phyloP scores from a whole-genome alignment of 192 early-diverging fungal species.

The Entophlyctis luteolus region DNA sequence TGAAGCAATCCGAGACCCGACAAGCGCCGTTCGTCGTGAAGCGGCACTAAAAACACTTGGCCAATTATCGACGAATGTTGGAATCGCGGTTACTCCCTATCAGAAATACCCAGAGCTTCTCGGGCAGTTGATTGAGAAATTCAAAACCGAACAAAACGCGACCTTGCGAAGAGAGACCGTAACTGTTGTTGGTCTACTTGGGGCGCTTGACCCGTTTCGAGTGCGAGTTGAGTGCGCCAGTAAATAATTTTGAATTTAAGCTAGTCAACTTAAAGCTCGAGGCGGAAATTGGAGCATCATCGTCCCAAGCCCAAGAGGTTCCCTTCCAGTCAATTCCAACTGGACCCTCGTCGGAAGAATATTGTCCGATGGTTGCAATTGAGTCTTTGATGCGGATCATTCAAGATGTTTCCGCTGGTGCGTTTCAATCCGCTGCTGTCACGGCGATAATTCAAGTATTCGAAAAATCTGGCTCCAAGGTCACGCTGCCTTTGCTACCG shows the following conservation, averaged over 20 bases:
- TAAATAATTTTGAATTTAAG: background rate
- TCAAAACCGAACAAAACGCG: conserved; percentile 66
- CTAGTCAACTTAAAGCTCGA: background rate
- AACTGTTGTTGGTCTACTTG: conserved; percentile 75
- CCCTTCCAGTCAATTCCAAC: conserved; percentile 18
- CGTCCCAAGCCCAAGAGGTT: background rate
- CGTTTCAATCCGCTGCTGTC: conserved; percentile 67
- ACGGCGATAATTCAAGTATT: conserved; percentile 79
- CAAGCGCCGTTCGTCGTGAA: conserved; percentile 65
- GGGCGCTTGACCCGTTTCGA: conserved; percentile 79
- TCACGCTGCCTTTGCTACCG: conserved; percentile 64
- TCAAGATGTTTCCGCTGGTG: conserved; percentile 60
- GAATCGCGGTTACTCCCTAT: conserved; percentile 75
- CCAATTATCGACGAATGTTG: conserved; percentile 73
- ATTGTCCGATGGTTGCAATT: conserved; percentile 76
- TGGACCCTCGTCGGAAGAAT: conserved; percentile 69
- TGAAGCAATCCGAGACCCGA: conserved; percentile 72
- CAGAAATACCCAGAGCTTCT: conserved; percentile 74
- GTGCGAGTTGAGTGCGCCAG: conserved; percentile 9
- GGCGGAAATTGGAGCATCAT: background rate
- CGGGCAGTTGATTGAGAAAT: conserved; percentile 59
- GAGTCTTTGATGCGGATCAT: conserved; percentile 77
- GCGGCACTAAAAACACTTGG: conserved; percentile 75
- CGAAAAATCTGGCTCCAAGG: conserved; percentile 69
- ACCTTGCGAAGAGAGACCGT: conserved; percentile 69